phyloP scores from a whole-genome alignment of 2,329 filamentous ascomycete species.

The Chrysoporthe deuterocubensis region DNA sequence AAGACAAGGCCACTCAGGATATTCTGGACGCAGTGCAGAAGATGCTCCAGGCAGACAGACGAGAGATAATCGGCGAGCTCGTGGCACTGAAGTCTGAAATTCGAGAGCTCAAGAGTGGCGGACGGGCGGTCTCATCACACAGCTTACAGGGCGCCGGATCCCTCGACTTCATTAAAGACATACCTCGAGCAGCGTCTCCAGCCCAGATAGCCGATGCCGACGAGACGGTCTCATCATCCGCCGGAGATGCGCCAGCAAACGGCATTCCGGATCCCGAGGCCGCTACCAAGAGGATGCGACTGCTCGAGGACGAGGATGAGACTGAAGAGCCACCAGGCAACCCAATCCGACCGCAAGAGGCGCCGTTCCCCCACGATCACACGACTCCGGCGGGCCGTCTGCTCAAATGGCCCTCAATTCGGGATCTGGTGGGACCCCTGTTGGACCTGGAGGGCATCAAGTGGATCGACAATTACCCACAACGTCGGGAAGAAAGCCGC shows the following conservation, averaged over 20 bases:
- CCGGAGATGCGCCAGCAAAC: conserved; percentile 16
- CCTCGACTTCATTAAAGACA: conserved; percentile 1
- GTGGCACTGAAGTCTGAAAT: conserved; percentile 36
- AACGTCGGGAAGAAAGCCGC: conserved; percentile 73
- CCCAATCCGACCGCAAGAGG: conserved; percentile 59
- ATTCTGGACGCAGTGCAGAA: conserved; percentile 59
- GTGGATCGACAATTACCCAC: conserved; percentile 72
- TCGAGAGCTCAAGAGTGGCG: conserved; percentile 28
- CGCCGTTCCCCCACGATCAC: conserved; percentile 81
- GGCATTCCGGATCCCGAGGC: conserved; percentile 26
- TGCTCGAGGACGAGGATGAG: conserved; percentile 38
- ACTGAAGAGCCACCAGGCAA: conserved; percentile 33
- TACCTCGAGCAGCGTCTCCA: conserved; percentile 17
- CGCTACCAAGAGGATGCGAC: conserved; percentile 37
- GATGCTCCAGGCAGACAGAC: conserved; percentile 38
- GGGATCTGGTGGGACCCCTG: conserved; percentile 60
- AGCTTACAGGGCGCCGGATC: conserved; percentile 9
- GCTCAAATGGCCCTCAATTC: conserved; percentile 72
- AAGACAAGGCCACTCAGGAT: conserved; percentile 64
- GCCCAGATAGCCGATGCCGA: conserved; percentile 13
- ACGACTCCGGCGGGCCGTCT: conserved; percentile 88
- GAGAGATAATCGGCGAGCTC: conserved; percentile 39
- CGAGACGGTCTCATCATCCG: conserved; percentile 20
- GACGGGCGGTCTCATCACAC: conserved; percentile 17
- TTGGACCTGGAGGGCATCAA: conserved; percentile 55